Conservation (phyloP, 1,284 basidiomycete species). For the Ustilago cynodontis region DNA sequence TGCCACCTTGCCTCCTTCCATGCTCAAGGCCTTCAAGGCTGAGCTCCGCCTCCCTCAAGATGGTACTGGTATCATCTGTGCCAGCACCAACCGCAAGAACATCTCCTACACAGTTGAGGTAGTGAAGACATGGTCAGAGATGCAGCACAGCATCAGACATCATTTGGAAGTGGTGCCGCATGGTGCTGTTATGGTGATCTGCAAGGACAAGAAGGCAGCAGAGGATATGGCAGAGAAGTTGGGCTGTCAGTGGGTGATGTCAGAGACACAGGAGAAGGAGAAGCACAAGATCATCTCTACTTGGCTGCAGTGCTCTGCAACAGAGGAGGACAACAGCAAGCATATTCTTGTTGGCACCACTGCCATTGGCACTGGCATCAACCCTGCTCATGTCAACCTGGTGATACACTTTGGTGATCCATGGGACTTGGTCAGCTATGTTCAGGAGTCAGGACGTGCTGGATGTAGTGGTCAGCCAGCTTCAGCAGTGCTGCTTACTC, state of each 20-base stretch:
- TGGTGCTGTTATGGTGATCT: conserved; percentile 6
- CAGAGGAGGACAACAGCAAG: conserved; percentile 4
- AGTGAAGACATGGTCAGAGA: neutral
- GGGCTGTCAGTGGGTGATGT: neutral
- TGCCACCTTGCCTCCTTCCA: conserved; percentile 4
- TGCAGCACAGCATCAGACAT: neutral
- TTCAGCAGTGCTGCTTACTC: conserved; percentile 3
- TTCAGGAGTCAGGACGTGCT: conserved; percentile 11
- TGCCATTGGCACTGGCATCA: conserved; percentile 15
- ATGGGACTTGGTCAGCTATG: conserved; percentile 13
- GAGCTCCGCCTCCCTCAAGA: conserved; percentile 1
- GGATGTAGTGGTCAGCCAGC: conserved; percentile 5
- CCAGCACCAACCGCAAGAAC: conserved; percentile 15
- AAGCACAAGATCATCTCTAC: neutral
- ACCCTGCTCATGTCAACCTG: conserved; percentile 5
- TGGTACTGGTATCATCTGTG: neutral
- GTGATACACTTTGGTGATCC: conserved; percentile 5
- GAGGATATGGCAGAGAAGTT: neutral
- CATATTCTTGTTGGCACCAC: conserved; percentile 8
- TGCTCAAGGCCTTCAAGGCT: conserved; percentile 6
- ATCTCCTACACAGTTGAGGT: neutral
- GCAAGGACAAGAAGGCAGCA: neutral
- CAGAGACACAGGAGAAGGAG: conserved; percentile 4
- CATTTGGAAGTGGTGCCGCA: neutral
- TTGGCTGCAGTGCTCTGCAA: conserved; percentile 2